Conservation (phyloP, 148 eudicot genomes). For the Cornus suecica region DNA sequence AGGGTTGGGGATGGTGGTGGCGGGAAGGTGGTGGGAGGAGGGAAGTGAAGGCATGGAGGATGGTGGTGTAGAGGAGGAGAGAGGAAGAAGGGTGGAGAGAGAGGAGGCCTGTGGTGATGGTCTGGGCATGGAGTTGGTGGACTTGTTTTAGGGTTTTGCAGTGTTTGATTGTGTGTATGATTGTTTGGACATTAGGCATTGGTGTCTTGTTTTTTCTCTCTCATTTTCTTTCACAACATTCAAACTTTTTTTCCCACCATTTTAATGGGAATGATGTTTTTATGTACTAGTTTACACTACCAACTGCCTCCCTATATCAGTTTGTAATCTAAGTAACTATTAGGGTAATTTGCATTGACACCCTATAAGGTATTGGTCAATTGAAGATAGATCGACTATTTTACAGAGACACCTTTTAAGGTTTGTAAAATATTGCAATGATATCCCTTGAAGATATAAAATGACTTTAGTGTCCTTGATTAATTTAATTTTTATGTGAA, state of each 20-base stretch:
- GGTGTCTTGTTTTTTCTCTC: background rate
- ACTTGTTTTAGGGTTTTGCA: conserved; percentile 57
- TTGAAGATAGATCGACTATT: too few species aligned
- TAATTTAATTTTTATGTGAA: too few species aligned
- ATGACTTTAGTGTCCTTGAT: too few species aligned
- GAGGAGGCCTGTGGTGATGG: conserved; percentile 51
- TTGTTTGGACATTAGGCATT: conserved; percentile 20
- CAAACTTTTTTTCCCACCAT: background rate
- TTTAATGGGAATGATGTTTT: background rate
- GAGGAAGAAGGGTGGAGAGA: conserved; percentile 27
- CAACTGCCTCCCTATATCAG: too few species aligned
- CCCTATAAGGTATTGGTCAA: too few species aligned
- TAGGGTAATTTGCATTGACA: too few species aligned
- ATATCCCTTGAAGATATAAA: too few species aligned
- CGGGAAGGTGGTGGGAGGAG: conserved; percentile 16
- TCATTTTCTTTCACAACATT: background rate
- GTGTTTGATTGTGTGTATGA: conserved; percentile 23
- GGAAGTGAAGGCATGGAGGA: conserved; percentile 40
- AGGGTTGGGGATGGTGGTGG: conserved; percentile 15
- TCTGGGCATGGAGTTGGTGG: conserved; percentile 60
- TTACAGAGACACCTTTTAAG: too few species aligned
- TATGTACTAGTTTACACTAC: too few species aligned
- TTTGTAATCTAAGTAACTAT: too few species aligned
- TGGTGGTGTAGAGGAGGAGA: conserved; percentile 42
- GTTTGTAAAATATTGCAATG: too few species aligned